Evolutionary conservation across 495 filamentous ascomycete species (phyloP).

Genomic region (Aspergillus nidulans): DNA sequence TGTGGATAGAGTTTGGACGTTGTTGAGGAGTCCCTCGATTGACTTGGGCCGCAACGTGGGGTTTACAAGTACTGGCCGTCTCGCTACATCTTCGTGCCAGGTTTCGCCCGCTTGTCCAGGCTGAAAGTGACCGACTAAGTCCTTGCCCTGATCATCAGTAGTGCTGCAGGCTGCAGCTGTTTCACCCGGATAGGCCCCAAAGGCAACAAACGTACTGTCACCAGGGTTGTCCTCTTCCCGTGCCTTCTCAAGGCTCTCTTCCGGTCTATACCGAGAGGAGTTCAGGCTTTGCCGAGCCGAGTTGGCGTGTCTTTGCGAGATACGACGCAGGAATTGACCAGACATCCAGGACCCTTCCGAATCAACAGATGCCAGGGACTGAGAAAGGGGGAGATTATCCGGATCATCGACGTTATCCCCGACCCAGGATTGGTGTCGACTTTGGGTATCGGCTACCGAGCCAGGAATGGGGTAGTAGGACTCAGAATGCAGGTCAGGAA

Average conservation of each 20-base stretch:
- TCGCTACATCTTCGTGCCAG: constrained; percentile 52
- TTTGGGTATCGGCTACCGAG: constrained; percentile 25
- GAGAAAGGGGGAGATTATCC: constrained; percentile 50
- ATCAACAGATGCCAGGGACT: constrained; percentile 81
- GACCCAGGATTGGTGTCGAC: constrained; percentile 32
- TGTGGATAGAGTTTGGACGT: constrained; percentile 44
- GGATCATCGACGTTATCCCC: constrained; percentile 31
- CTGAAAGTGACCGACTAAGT: constrained; percentile 18
- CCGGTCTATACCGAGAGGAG: constrained; percentile 32
- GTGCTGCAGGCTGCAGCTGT: constrained; percentile 33
- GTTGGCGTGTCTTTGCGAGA: constrained; percentile 43
- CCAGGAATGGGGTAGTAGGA: constrained; percentile 24
- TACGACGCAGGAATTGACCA: constrained; percentile 55
- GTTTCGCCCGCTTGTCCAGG: constrained; percentile 30
- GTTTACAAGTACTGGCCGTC: constrained; percentile 48
- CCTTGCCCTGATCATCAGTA: constrained; percentile 29
- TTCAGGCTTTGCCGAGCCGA: constrained; percentile 43
- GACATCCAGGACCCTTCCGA: constrained; percentile 93
- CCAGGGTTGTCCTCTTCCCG: constrained; percentile 46
- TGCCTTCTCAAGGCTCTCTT: constrained; percentile 25
- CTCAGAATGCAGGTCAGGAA: constrained; percentile 17
- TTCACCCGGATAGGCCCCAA: constrained; percentile 38
- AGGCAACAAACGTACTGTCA: constrained; percentile 59
- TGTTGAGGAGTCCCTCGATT: constrained; percentile 64
- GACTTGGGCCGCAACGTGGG: constrained; percentile 52